Evolutionary conservation across 1,139 yeast genomes (phyloP), one percentile per base, ranked within the genome.

Genomic region (Pichia sp.): DNA sequence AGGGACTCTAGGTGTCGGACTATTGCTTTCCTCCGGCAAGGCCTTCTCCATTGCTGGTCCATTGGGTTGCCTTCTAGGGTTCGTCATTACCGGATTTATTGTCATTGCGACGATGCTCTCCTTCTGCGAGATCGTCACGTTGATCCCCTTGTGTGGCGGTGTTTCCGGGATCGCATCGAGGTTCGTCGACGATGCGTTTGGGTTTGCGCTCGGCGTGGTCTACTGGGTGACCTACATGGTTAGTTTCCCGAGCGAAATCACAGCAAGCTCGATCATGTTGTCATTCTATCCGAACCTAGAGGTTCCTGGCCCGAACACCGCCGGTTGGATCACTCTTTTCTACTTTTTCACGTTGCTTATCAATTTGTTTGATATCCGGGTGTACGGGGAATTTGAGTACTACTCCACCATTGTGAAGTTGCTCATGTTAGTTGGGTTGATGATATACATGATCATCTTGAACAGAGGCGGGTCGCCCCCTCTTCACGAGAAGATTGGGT

Each of bases 101-200:
- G 91, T 87, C 0, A 69, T 85, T 46, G 79, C 86, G 2, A 83
- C 95, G 1, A 80, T 88, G 77, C 72, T 84, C 29, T 83, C 92
- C 5, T 85, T 88, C 66, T 88, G 95, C 58, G 97, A 90, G 70
- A 86, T 90, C 87, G 90, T 88, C 10, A 87, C 96, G 0, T 75
- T 89, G 59, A 81, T 88, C 30, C 95, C 96, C 0, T 80, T 87
- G 30, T 86, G 88, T 29, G 91, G 90, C 51, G 95, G 95, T 6
- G 86, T 85, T 24, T 81, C 87, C 2, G 90, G 90, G 0, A 74
- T 87, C 31, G 81, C 90, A 2, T 81, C 93, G 0, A 73, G 96
- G 49, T 88, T 89, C 69, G 89, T 88, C 2, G 95, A 89, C 65
- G 91, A 86, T 62, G 88, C 96, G 0, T 82, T 89, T 67, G 96